These are phyloP conservation scores for Colletotrichum abscissum DNA, from an alignment of 2,329 filamentous ascomycete species.

Conservation along the genomic window DNA sequence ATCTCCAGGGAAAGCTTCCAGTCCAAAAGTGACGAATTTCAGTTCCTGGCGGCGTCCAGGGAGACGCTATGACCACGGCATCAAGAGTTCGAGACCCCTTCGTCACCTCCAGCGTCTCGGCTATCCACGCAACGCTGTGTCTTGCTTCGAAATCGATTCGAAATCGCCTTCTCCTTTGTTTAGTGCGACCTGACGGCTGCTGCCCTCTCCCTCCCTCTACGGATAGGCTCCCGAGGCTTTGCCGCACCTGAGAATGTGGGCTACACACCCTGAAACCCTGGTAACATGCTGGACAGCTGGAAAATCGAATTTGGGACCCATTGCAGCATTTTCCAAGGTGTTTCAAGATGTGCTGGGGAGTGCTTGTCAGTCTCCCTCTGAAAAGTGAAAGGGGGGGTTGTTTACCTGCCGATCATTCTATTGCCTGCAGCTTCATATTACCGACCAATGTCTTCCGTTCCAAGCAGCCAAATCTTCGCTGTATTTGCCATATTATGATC, in stretches of 20 bases:
- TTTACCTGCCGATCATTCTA: conserved; percentile 23
- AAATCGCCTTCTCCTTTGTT: not conserved
- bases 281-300: conserved; percentile 5
- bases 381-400: not conserved
- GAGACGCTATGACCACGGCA: conserved; percentile 1
- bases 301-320: conserved; percentile 9
- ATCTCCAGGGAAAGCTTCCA: conserved; percentile 4
- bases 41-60: conserved; percentile 6
- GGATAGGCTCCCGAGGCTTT: conserved; percentile 2
- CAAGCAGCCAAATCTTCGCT: conserved; percentile 1
- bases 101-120: conserved; percentile 2
- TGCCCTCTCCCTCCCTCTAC: not conserved
- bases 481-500: conserved; percentile 22
- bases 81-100: not conserved
- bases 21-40: conserved; percentile 19
- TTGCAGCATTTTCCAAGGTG: conserved; percentile 16
- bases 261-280: conserved; percentile 20
- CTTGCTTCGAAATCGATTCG: conserved; percentile 17
- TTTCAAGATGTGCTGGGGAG: conserved; percentile 15
- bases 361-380: conserved; percentile 5
- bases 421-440: not conserved
- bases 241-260: conserved; percentile 30
- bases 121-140: not conserved
- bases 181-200: conserved; percentile 1
- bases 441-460: conserved; percentile 19